phyloP scores from a whole-genome alignment of 352 stramenopile genomes.

The Aphanomyces euteiches region DNA sequence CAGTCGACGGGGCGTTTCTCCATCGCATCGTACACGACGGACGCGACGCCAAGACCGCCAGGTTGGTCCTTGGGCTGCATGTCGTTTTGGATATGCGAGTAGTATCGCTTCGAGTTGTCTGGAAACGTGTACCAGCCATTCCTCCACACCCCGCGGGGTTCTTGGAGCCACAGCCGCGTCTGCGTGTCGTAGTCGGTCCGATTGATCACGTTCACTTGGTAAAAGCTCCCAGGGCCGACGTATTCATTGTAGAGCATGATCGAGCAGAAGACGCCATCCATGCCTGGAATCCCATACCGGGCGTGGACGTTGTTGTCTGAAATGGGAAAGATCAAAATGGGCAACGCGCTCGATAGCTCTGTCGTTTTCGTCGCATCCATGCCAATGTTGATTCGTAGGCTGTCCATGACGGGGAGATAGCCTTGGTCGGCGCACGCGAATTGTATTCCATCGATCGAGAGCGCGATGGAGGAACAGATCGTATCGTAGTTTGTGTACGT shows the following conservation, averaged over 20 bases:
- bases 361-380: neutral
- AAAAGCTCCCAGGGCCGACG: neutral
- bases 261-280: neutral
- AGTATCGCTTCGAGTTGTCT: neutral
- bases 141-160: neutral
- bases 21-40: too few species aligned
- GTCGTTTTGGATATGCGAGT: neutral
- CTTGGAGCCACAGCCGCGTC: neutral
- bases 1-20: too few species aligned
- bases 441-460: neutral
- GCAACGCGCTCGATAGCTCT: neutral
- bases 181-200: neutral
- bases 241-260: neutral
- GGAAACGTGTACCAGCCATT: conserved; percentile 4
- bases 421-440: neutral
- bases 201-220: neutral
- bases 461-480: neutral
- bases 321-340: neutral
- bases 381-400: neutral
- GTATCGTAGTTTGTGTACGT: neutral
- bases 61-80: neutral
- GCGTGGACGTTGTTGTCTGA: neutral
- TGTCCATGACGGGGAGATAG: neutral
- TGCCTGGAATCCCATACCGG: neutral
- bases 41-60: neutral